Evolutionary conservation across 2,329 filamentous ascomycete species (phyloP).

Genomic region (Penicillium sp.): DNA sequence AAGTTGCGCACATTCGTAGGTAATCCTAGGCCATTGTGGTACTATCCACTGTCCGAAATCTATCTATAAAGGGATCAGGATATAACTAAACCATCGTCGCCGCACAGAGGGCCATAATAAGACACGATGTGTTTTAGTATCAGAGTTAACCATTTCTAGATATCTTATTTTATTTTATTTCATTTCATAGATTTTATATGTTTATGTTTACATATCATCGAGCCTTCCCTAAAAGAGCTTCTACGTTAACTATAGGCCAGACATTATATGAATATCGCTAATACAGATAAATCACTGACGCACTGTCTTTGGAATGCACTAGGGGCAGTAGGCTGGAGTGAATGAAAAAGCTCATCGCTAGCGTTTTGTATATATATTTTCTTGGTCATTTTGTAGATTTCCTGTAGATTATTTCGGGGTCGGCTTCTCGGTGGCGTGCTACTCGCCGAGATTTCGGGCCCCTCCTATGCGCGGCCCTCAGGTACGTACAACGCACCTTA

Average conservation of each 20-base stretch:
- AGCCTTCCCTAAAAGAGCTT: slow-evolving; percentile 19
- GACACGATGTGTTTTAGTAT: no score
- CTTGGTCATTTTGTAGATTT: background rate
- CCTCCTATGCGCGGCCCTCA: slow-evolving; percentile 29
- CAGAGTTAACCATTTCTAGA: no score
- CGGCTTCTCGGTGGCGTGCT: background rate
- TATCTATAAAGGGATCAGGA: no score
- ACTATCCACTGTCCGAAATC: no score
- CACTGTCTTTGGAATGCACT: slow-evolving; percentile 11
- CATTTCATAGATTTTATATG: no score
- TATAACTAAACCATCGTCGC: no score
- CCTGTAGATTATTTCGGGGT: background rate
- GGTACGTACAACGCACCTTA: slow-evolving; percentile 28
- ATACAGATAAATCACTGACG: slow-evolving; percentile 23
- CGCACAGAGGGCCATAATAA: no score
- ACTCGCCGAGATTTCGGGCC: slow-evolving; percentile 29
- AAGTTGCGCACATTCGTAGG: no score
- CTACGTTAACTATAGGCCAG: slow-evolving; percentile 30
- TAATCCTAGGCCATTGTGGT: no score
- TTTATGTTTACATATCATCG: no score
- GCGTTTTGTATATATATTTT: background rate
- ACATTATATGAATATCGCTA: slow-evolving; percentile 30
- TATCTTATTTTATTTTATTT: no score
- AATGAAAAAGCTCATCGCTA: background rate
- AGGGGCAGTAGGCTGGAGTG: background rate